phyloP scores from a whole-genome alignment of 2,329 filamentous ascomycete species.

The Aspergillus tamarii region DNA sequence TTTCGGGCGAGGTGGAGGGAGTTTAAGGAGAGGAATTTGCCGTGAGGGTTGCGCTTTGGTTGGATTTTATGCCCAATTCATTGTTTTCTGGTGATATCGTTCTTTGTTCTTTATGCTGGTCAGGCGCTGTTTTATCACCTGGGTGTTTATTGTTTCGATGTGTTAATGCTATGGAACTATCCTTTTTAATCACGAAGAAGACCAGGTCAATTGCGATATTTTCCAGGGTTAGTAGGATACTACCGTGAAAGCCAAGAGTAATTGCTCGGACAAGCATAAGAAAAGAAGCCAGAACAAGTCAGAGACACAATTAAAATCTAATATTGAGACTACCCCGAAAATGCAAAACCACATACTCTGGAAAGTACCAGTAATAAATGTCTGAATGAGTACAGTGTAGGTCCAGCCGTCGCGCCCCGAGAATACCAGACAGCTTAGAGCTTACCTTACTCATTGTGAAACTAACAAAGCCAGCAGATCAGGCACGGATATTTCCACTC shows the following conservation, averaged over 20 bases:
- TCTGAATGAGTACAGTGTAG: too few species aligned
- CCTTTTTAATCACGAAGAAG: background rate
- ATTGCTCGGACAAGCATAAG: too few species aligned
- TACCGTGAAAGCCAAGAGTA: background rate
- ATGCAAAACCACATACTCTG: too few species aligned
- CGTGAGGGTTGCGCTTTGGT: background rate
- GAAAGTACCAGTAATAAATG: too few species aligned
- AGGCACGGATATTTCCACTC: too few species aligned
- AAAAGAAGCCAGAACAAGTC: too few species aligned
- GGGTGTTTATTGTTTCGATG: background rate
- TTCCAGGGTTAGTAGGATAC: background rate
- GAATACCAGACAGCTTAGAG: too few species aligned
- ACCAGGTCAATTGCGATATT: background rate
- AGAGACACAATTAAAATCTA: too few species aligned
- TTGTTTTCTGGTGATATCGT: background rate
- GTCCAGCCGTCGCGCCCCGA: too few species aligned
- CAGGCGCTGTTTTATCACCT: background rate
- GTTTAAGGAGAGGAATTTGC: background rate
- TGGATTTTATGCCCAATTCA: background rate
- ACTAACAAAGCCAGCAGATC: too few species aligned
- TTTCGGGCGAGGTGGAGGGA: background rate
- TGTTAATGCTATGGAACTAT: background rate
- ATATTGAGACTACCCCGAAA: too few species aligned
- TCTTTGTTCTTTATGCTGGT: background rate
- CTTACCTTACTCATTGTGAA: too few species aligned